Conservation (phyloP, 1,139 yeast genomes). For the Taiozyma sp. region DNA sequence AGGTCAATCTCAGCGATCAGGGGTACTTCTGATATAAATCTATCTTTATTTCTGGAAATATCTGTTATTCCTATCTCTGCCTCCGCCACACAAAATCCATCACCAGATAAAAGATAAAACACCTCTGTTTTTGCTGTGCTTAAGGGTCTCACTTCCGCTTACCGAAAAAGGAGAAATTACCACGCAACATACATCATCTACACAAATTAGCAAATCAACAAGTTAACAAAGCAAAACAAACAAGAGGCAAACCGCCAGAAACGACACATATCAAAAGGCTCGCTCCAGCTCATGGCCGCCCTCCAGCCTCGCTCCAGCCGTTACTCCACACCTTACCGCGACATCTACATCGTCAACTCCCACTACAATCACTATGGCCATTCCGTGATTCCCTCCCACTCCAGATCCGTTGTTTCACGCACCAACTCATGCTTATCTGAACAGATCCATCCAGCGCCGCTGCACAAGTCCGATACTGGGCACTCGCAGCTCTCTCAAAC, state of each 20-base stretch:
- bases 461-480: neutral
- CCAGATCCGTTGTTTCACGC: slow-evolving; percentile 1
- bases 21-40: too few species aligned
- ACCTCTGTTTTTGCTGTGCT: neutral
- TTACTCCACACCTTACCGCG: slow-evolving; percentile 9
- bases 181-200: neutral
- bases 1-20: too few species aligned
- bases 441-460: neutral
- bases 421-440: neutral
- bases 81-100: neutral
- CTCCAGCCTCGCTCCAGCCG: neutral
- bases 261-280: neutral
- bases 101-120: neutral
- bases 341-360: slow-evolving; percentile 18
- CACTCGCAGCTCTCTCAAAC: neutral
- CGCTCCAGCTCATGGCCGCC: slow-evolving; percentile 1
- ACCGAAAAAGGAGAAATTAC: neutral
- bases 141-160: neutral
- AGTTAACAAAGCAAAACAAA: neutral
- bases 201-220: too few species aligned
- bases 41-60: too few species aligned
- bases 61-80: neutral
- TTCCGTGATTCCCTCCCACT: slow-evolving; percentile 12
- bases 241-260: neutral
- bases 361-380: slow-evolving; percentile 23